Evolutionary conservation across 2,329 filamentous ascomycete species (phyloP).

Genomic region (Cladosporium colombiae): DNA sequence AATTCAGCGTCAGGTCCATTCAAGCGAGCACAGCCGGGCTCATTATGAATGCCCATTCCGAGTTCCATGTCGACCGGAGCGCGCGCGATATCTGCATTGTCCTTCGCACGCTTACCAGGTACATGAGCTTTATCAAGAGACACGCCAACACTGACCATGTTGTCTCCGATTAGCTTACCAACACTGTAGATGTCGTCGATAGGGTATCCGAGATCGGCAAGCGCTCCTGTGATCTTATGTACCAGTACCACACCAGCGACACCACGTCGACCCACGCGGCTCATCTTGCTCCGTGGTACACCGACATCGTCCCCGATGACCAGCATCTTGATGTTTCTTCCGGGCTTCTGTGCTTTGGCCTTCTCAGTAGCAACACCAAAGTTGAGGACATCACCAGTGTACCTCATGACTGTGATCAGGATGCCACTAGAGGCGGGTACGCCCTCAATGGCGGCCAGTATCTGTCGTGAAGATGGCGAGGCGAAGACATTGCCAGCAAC

Average conservation of each 20-base stretch:
- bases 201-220: slow-evolving; percentile 66
- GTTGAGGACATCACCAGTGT: slow-evolving; percentile 67
- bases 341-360: slow-evolving; percentile 68
- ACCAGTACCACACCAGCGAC: slow-evolving; percentile 90
- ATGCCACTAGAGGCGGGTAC: slow-evolving; percentile 74
- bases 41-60: slow-evolving; percentile 75
- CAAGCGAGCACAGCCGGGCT: slow-evolving; percentile 43
- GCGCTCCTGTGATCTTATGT: slow-evolving; percentile 83
- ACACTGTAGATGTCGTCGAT: slow-evolving; percentile 72
- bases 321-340: slow-evolving; percentile 79
- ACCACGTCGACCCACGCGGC: slow-evolving; percentile 86
- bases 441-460: slow-evolving; percentile 71
- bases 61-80: slow-evolving; percentile 62
- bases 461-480: slow-evolving; percentile 77
- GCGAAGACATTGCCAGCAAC: slow-evolving; percentile 89
- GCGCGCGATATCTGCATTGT: slow-evolving; percentile 55
- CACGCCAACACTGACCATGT: slow-evolving; percentile 81
- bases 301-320: slow-evolving; percentile 91
- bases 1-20: slow-evolving; percentile 43
- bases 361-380: slow-evolving; percentile 94
- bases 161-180: slow-evolving; percentile 71
- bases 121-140: slow-evolving; percentile 91
- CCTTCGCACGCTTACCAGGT: slow-evolving; percentile 66
- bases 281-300: slow-evolving; percentile 74
- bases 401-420: slow-evolving; percentile 88